These are phyloP conservation scores for Lipomyces sp. DNA, from an alignment of 805 yeast genomes.

Conservation along the genomic window DNA sequence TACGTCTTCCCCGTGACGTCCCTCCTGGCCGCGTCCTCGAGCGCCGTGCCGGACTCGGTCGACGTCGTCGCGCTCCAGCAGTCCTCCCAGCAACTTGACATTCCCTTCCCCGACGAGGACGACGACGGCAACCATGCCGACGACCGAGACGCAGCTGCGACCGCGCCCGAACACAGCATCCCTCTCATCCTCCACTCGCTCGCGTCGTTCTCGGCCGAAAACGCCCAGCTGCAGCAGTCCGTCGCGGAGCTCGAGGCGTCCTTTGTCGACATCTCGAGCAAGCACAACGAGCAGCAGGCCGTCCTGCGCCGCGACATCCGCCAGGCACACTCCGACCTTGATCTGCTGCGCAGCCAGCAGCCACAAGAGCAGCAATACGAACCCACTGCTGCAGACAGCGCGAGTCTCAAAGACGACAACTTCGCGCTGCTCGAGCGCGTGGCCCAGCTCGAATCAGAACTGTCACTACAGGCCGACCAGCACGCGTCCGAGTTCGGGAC, in stretches of 20 bases:
- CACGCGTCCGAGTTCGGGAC: conserved; percentile 23
- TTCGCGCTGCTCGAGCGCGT: conserved; percentile 1
- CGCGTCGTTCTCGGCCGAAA: background rate
- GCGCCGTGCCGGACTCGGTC: background rate
- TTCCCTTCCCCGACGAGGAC: too few species aligned
- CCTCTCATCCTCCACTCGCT: background rate
- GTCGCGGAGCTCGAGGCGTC: conserved; percentile 9
- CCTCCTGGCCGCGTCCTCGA: background rate
- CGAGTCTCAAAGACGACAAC: conserved; percentile 6
- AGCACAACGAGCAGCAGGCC: background rate
- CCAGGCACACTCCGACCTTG: background rate
- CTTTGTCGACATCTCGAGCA: conserved; percentile 11
- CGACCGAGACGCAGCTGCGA: background rate
- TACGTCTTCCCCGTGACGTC: conserved; percentile 18
- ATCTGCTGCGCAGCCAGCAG: background rate
- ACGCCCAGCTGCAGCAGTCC: conserved; percentile 5
- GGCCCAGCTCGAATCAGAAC: conserved; percentile 2
- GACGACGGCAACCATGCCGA: too few species aligned
- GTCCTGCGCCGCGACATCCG: conserved; percentile 2
- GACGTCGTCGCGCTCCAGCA: background rate
- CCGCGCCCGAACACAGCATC: background rate
- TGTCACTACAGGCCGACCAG: conserved; percentile 9
- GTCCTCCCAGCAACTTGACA: too few species aligned
- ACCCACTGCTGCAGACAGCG: background rate
- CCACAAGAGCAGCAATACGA: background rate